These are phyloP conservation scores for Trichoderma pleuroti DNA, from an alignment of 2,329 filamentous ascomycete species.

Conservation along the genomic window DNA sequence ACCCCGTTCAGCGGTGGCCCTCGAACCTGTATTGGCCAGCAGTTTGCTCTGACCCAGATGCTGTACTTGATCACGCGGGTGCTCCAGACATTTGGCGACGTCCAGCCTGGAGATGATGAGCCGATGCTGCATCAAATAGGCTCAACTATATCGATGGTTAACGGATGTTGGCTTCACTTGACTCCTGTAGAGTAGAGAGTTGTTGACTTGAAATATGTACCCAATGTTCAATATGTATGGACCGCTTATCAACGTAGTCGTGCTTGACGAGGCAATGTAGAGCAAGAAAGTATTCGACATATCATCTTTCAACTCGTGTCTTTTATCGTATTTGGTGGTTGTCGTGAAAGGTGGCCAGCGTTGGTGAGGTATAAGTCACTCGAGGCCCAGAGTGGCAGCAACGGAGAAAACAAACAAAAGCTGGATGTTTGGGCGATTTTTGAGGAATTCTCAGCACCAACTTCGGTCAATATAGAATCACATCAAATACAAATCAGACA, in stretches of 20 bases:
- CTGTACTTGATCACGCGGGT: slow-evolving; percentile 36
- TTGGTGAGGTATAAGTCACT: neutral
- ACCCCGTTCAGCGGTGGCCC: slow-evolving; percentile 45
- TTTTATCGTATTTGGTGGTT: neutral
- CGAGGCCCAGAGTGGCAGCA: neutral
- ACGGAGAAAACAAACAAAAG: neutral
- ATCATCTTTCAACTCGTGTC: no score
- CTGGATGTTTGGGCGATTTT: neutral
- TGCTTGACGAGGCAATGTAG: no score
- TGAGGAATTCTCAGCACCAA: neutral
- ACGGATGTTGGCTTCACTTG: slow-evolving; percentile 29
- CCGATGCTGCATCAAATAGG: slow-evolving; percentile 27
- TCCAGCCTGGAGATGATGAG: slow-evolving; percentile 29
- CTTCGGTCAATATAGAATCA: neutral
- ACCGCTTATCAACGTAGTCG: neutral
- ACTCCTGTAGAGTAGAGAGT: slow-evolving; percentile 20
- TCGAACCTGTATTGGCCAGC: slow-evolving; percentile 44
- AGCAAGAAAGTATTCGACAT: no score
- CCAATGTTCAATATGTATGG: neutral
- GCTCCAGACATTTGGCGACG: slow-evolving; percentile 32
- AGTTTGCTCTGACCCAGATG: slow-evolving; percentile 40
- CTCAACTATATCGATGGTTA: slow-evolving; percentile 26
- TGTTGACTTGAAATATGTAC: neutral
- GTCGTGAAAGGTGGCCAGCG: neutral
- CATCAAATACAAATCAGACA: neutral